Percentiles rank a stretch among this genome's conserved stretches.
Evolutionary conservation across 208 protist genomes (phyloP).

Genomic region (Acanthamoeba rhysodes): DNA sequence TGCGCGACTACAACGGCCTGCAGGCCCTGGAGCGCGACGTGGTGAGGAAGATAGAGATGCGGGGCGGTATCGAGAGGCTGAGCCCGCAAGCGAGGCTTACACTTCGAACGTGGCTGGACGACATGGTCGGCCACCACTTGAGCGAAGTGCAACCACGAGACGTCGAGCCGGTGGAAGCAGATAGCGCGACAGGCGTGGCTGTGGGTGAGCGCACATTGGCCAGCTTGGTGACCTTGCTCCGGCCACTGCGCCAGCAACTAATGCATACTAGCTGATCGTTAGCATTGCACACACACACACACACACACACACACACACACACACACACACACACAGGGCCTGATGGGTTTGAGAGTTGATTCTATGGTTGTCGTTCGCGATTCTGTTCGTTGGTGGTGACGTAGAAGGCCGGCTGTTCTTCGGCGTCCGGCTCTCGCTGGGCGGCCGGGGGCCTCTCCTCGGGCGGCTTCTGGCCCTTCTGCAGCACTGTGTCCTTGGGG

Average conservation of each 20-base stretch:
- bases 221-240: background rate
- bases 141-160: background rate
- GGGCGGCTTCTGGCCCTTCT: background rate
- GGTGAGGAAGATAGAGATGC: background rate
- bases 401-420: slow-evolving; percentile 8
- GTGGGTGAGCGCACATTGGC: background rate
- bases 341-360: background rate
- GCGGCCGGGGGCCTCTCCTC: background rate
- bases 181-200: background rate
- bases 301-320: background rate
- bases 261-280: too few species aligned
- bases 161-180: background rate
- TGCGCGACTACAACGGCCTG: background rate
- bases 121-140: background rate
- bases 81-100: background rate
- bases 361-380: background rate
- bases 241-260: background rate
- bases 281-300: background rate
- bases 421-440: background rate
- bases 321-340: background rate
- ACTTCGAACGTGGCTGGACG: background rate
- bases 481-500: background rate
- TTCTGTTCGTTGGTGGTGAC: background rate
- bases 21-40: background rate
- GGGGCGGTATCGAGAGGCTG: background rate